These are phyloP conservation scores for Starmerella tilneyi DNA, from an alignment of 805 yeast species.

Conservation along the genomic window DNA sequence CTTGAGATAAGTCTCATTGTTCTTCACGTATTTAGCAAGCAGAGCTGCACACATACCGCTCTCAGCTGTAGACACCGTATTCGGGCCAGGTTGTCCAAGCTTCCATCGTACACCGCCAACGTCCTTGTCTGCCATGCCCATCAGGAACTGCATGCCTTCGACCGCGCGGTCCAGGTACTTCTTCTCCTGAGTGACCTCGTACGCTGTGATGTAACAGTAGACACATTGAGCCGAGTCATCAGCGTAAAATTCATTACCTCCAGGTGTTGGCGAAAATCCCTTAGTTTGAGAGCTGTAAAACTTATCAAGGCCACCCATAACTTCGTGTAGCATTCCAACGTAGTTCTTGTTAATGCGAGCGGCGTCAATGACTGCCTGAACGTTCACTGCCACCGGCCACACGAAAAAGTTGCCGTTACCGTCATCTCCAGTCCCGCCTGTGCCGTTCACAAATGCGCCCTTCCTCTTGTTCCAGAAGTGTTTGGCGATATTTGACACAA, in stretches of 20 bases:
- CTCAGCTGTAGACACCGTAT: conserved; percentile 60
- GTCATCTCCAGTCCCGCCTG: conserved; percentile 34
- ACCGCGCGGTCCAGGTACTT: conserved; percentile 46
- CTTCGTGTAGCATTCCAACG: conserved; percentile 45
- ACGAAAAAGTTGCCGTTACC: conserved; percentile 47
- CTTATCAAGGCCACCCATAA: conserved; percentile 39
- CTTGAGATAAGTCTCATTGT: conserved; percentile 40
- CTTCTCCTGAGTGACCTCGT: conserved; percentile 53
- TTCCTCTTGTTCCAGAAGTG: conserved; percentile 27
- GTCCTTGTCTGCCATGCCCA: conserved; percentile 47
- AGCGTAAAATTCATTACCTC: conserved; percentile 53
- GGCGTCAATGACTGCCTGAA: conserved; percentile 59
- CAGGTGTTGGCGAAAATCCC: conserved; percentile 58
- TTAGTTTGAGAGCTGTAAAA: conserved; percentile 43
- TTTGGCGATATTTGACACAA: conserved; percentile 21
- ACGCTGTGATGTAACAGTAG: conserved; percentile 52
- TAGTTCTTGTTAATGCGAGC: conserved; percentile 42
- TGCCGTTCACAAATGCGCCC: conserved; percentile 25
- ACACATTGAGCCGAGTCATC: conserved; percentile 73
- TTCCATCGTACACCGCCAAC: conserved; percentile 66
- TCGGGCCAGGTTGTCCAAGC: conserved; percentile 45
- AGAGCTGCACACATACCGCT: conserved; percentile 53
- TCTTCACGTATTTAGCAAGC: conserved; percentile 39
- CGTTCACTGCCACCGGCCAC: conserved; percentile 61
- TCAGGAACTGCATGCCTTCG: conserved; percentile 49